phyloP scores from a whole-genome alignment of 2,329 filamentous ascomycete genomes.

The Alternaria dauci region DNA sequence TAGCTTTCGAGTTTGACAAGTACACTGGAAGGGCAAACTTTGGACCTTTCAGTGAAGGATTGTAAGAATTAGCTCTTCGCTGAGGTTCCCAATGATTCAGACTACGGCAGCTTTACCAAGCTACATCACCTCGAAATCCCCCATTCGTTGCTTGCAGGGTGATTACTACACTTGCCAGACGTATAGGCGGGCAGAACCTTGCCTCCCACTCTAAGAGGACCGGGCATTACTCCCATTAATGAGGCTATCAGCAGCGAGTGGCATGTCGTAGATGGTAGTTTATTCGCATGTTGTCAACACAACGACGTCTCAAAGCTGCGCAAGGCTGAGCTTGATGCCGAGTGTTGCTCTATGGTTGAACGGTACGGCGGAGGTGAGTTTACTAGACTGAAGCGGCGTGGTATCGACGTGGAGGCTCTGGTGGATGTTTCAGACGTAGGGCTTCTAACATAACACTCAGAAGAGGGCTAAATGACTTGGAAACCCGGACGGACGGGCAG shows the following conservation, averaged over 20 bases:
- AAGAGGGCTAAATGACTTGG: neutral
- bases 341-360: neutral
- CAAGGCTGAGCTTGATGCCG: neutral
- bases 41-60: neutral
- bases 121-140: neutral
- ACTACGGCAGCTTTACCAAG: neutral
- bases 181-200: neutral
- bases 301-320: neutral
- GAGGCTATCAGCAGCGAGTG: neutral
- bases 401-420: neutral
- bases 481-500: neutral
- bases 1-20: neutral
- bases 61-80: neutral
- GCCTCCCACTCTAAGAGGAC: neutral
- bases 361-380: neutral
- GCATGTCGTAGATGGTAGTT: neutral
- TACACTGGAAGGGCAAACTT: neutral
- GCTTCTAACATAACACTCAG: neutral
- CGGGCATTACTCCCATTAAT: neutral
- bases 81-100: neutral
- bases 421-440: neutral
- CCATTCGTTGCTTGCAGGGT: neutral
- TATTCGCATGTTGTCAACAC: neutral
- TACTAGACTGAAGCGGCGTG: neutral
- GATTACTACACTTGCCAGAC: neutral